Conservation (phyloP, 768 basidiomycete genomes). For the Galerina sulciceps region DNA sequence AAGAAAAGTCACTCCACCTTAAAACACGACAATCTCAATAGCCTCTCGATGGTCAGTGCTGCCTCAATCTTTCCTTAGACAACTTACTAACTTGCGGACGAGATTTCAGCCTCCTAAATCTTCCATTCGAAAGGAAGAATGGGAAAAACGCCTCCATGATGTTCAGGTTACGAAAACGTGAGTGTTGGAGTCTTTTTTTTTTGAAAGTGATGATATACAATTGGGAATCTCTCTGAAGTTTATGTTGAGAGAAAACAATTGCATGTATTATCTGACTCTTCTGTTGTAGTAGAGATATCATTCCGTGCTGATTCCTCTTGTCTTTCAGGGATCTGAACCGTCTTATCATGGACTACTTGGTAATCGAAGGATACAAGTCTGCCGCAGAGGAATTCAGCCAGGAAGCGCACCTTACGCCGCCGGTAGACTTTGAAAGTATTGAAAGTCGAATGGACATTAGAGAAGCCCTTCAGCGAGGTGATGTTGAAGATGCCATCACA, state of each 20-base stretch:
- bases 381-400: conserved; percentile 94
- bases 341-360: conserved; percentile 96
- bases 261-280: conserved; percentile 88
- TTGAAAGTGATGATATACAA: conserved; percentile 65
- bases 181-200: conserved; percentile 43
- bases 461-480: conserved; percentile 90
- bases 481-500: conserved; percentile 95
- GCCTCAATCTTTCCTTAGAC: conserved; percentile 7
- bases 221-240: conserved; percentile 99
- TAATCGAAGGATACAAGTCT: conserved; percentile 96
- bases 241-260: conserved; percentile 69
- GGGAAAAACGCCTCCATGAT: conserved; percentile 83
- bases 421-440: conserved; percentile 90
- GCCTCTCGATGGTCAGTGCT: conserved; percentile 39
- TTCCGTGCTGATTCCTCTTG: conserved; percentile 22
- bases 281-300: conserved; percentile 22
- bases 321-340: conserved; percentile 84
- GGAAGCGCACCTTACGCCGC: conserved; percentile 77
- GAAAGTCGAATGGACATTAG: conserved; percentile 94
- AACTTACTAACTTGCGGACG: conserved; percentile 9
- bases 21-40: conserved; percentile 29
- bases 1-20: conserved; percentile 19
- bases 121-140: conserved; percentile 77
- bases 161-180: conserved; percentile 89
- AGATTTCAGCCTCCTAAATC: conserved; percentile 52